Base-by-base conservation (phyloP, 2,329 filamentous ascomycete genomes). In the Metarhizium robertsii region DNA sequence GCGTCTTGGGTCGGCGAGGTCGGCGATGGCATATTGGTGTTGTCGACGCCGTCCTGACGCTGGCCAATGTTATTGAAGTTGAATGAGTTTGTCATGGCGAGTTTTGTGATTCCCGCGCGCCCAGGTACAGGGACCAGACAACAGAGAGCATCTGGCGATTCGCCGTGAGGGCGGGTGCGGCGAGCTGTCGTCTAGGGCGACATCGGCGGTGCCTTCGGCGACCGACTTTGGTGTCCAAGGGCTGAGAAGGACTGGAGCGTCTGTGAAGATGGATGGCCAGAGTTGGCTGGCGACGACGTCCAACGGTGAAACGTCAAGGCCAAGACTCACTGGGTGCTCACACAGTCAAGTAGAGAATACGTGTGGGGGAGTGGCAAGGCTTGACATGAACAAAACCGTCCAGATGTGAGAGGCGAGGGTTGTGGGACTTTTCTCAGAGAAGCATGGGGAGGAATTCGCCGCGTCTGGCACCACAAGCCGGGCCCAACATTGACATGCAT, bases 11-110 rank as follows among this genome's bases (percentile, higher is more conserved):
- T 14, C 38, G 61, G 61, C 48, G 66, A 62, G 45, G 62, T 58
- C 32, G 66, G 63, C 36, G 64, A 62, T 29, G 61, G 56, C 59
- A 56, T 59, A 43, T 58, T 58, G 53, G 60, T 51, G 50, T 59
- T 59, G 48, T 61, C 61, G 58, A 53, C 54, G 36, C 60, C 59
- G 50, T 66, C 53, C 25, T 46, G 50, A 3, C 38, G 58, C 50
- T 47, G 36, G 48, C 55, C 56, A 48, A 62, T 49, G 50, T 54
- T 60, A 55, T 62, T 66, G 59, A 66, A 66, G 55, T 60, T 57
- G 55, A 61, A 67, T 25, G 55, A 36, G 48, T 47, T 54, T 36
- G 55, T 51, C 51, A 59, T 59, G 46, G 29, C 43, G 48, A 25
- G 16, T 18, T 20, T 20, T 38, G 47, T 16, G 6, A 8, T 34